These are phyloP conservation scores for Oryza brachyantha DNA, from an alignment of 176 grass and related monocot species.

Conservation along the genomic window DNA sequence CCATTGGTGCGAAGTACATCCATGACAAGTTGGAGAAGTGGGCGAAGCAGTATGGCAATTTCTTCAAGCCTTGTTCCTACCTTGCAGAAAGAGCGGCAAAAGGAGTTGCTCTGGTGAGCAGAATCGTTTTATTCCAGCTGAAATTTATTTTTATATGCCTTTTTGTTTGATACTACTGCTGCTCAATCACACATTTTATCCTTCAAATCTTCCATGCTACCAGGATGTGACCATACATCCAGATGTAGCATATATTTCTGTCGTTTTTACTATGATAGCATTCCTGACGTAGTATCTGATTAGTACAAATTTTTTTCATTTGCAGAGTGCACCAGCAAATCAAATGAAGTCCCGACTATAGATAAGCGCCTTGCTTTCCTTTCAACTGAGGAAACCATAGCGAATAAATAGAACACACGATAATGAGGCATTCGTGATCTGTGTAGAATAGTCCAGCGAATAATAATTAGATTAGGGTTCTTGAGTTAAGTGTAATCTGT, in stretches of 20 bases:
- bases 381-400: background rate
- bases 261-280: background rate
- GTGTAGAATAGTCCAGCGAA: background rate
- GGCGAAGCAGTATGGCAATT: constrained; percentile 63
- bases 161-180: background rate
- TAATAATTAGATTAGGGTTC: background rate
- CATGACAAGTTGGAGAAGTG: constrained; percentile 68
- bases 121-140: constrained; percentile 10
- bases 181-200: background rate
- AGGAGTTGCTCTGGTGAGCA: constrained; percentile 76
- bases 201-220: background rate
- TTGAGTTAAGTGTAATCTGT: constrained; percentile 4
- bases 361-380: background rate
- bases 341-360: constrained; percentile 62
- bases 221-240: background rate
- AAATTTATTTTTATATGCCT: background rate
- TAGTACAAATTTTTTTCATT: constrained; percentile 9
- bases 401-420: background rate
- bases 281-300: background rate
- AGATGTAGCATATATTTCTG: background rate
- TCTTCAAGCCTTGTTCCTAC: constrained; percentile 86
- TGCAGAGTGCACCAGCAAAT: constrained; percentile 66
- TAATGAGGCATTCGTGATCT: background rate
- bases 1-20: constrained; percentile 73
- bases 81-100: constrained; percentile 73